A percentile compares a stretch with the other conserved stretches of the same genome.
Evolutionary conservation across 371 early-diverging fungal genomes (phyloP).

Genomic region (Mucor sp.): DNA sequence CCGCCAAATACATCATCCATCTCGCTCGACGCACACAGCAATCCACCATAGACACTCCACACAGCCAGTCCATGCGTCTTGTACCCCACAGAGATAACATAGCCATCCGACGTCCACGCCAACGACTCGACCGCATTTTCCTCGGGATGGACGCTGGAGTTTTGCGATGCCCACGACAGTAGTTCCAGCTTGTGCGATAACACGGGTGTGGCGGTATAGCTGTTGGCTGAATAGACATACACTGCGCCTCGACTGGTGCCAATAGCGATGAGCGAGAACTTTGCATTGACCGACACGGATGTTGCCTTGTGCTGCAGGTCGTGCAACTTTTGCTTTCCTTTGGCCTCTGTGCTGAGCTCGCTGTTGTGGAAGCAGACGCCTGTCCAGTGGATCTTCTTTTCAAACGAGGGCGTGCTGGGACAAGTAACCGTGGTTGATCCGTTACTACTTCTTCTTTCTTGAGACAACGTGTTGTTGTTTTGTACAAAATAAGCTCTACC

Average conservation of each 20-base stretch:
- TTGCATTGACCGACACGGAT: conserved; percentile 44
- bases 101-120: conserved; percentile 80
- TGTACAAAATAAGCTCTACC: conserved; percentile 46
- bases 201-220: conserved; percentile 31
- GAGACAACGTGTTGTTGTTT: conserved; percentile 10
- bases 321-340: conserved; percentile 5
- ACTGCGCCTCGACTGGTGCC: conserved; percentile 45
- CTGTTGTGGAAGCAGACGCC: conserved; percentile 45
- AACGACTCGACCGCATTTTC: conserved; percentile 33
- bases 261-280: conserved; percentile 49
- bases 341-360: neutral
- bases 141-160: neutral
- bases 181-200: conserved; percentile 36
- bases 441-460: conserved; percentile 13
- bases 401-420: conserved; percentile 33
- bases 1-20: conserved; percentile 36
- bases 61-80: conserved; percentile 61
- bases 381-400: conserved; percentile 36
- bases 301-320: conserved; percentile 31
- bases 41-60: conserved; percentile 81
- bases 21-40: conserved; percentile 61
- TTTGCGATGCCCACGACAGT: conserved; percentile 19
- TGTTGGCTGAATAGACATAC: conserved; percentile 43
- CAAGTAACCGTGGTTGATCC: conserved; percentile 1
- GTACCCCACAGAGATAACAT: conserved; percentile 76